Evolutionary conservation across 2,329 filamentous ascomycete species (phyloP), one percentile per base, ranked within the genome.

Genomic region (Pezizomycotina sp.): DNA sequence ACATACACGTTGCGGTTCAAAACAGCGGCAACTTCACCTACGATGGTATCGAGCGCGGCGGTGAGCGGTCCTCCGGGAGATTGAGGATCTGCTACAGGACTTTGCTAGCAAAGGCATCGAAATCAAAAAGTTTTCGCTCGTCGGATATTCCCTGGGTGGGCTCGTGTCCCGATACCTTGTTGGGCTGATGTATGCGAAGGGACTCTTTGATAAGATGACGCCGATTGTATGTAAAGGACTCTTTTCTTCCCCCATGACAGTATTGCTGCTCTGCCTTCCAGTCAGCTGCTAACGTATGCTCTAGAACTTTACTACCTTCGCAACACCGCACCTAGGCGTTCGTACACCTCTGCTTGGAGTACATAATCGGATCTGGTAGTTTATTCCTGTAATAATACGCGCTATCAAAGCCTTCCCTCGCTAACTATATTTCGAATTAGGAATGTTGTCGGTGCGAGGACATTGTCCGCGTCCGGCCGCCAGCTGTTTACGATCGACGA

Each of bases 231-330:
- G 61, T 48, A n/a, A n/a, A n/a, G n/a, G n/a, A n/a, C n/a, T n/a
- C n/a, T n/a, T n/a, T n/a, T n/a, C n/a, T n/a, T 25, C 18, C 6
- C 14, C 16, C 22, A 18, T 6, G 22, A 7, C 18, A 24, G 15
- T 9, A 4, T 20, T 8, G 19, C 30, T 21, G 8, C 12, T 19
- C 14, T 7, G 27, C 34, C 40, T n/a, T n/a, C n/a, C n/a, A n/a
- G n/a, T n/a, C n/a, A n/a, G n/a, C n/a, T n/a, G n/a, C n/a, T n/a
- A n/a, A n/a, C n/a, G 12, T 25, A 4, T 8, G n/a, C 25, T 13
- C 6, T 45, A 77, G 69, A 93, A 92, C 62, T 93, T 95, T 58
- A 81, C 77, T 2, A 92, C 84, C 1, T 93, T 95, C 58, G 86
- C 79, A 4, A 76, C 78, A 20, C 86, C 79, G 15, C 79, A 84